Evolutionary conservation across 495 filamentous ascomycete genomes (phyloP), one percentile per base, ranked within the genome.

Genomic region (Talaromyces borbonicus): DNA sequence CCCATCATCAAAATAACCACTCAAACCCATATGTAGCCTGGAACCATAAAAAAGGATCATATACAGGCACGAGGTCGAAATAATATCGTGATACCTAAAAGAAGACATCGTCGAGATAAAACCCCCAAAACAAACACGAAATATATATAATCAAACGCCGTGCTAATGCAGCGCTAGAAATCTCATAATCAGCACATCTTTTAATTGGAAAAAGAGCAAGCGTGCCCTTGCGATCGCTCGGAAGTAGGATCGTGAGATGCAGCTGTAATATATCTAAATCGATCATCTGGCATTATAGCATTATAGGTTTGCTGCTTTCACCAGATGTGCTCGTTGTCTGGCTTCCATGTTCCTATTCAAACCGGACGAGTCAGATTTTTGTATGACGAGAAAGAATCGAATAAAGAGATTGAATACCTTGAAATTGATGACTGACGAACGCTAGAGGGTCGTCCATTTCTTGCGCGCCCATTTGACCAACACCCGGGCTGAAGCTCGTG

Each of bases 351-450:
- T 11, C 84, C 84, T 89, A 56, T 40, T 6, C 6, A 45, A 30
- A 42, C 43, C 37, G 31, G 14, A 15, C n/a, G n/a, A n/a, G n/a
- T n/a, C n/a, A n/a, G n/a, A n/a, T n/a, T n/a, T 55, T 15, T 43
- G 16, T 24, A 14, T 49, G 15, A 23, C 18, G 24, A 3, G n/a
- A 15, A 6, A 0, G 20, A 33, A 15, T 3, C 14, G 37, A 25
- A 16, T 0, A 2, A 14, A 27, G n/a, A 19, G 22, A 32, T 15
- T n/a, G 56, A 62, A 11, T 61, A 96, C 92, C 92, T 72, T 90
- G 88, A 66, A 98, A 98, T 35, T 89, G 80, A 63, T 98, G 92
- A 66, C 94, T 87, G 46, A 98, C 92, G 71, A 95, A 97, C 3
- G 92, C 92, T 87, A 97, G 92, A 5, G 90, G 88, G 56, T 97